Evolutionary conservation across 345 rosid species (phyloP).

Genomic region (Gossypium raimondii): DNA sequence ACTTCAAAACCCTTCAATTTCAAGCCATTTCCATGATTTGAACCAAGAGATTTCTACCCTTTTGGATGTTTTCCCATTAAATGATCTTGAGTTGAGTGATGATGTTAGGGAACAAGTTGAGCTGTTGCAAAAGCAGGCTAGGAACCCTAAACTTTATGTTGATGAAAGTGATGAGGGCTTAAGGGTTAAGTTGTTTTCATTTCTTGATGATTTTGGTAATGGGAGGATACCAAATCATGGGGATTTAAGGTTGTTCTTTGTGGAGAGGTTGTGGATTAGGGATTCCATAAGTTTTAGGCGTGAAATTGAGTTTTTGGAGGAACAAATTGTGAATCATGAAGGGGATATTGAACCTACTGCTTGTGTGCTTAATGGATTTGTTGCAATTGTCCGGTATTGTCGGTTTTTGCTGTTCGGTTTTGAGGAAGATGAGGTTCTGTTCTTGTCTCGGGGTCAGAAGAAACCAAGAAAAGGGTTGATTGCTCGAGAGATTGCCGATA

Average conservation of each 20-base stretch:
- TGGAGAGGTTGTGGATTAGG: constrained; percentile 49
- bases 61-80: constrained; percentile 78
- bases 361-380: constrained; percentile 73
- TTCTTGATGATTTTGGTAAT: constrained; percentile 64
- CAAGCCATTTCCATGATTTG: constrained; percentile 91
- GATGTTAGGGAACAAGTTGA: constrained; percentile 83
- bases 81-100: constrained; percentile 53
- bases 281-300: constrained; percentile 56
- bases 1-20: constrained; percentile 75
- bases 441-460: constrained; percentile 43
- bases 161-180: constrained; percentile 71
- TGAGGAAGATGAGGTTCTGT: constrained; percentile 51
- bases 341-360: constrained; percentile 84
- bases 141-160: constrained; percentile 44
- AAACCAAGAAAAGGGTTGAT: constrained; percentile 59
- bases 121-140: constrained; percentile 59
- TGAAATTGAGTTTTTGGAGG: constrained; percentile 88
- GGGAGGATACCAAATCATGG: constrained; percentile 42
- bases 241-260: constrained; percentile 51
- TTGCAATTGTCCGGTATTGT: constrained; percentile 70
- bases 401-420: constrained; percentile 78
- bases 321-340: constrained; percentile 76
- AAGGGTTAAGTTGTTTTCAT: constrained; percentile 44
- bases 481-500: constrained; percentile 65
- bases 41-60: constrained; percentile 85